phyloP scores from a whole-genome alignment of 371 early-diverging fungal species.

The Syncephalastrum monosporum region DNA sequence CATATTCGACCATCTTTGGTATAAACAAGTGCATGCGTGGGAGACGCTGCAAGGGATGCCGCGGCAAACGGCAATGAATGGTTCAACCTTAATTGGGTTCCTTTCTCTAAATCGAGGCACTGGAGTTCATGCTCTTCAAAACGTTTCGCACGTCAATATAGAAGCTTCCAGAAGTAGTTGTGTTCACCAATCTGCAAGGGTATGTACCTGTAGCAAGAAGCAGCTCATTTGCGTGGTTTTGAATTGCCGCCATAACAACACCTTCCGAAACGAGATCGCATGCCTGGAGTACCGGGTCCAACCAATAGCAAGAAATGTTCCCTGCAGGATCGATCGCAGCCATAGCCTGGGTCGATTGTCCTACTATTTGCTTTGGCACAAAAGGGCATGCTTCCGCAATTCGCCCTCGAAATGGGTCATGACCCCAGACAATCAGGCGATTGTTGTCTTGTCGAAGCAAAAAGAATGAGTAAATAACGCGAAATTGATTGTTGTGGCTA shows the following conservation, averaged over 20 bases:
- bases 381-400: too few relatives aligned
- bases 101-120: slow-evolving; percentile 2
- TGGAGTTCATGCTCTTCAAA: not conserved
- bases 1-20: slow-evolving; percentile 24
- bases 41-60: slow-evolving; percentile 17
- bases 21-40: slow-evolving; percentile 28
- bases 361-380: slow-evolving; percentile 12
- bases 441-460: too few relatives aligned
- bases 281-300: too few relatives aligned
- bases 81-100: not conserved
- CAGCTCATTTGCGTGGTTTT: too few relatives aligned
- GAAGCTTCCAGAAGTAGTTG: too few relatives aligned
- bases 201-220: slow-evolving; percentile 7
- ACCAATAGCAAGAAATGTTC: too few relatives aligned
- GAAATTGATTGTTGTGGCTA: slow-evolving; percentile 12
- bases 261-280: too few relatives aligned
- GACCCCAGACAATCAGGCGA: slow-evolving; percentile 22
- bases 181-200: slow-evolving; percentile 16
- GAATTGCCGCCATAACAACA: too few relatives aligned
- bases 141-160: not conserved
- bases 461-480: not conserved
- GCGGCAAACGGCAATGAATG: slow-evolving; percentile 10
- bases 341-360: slow-evolving; percentile 21
- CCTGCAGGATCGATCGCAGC: not conserved
- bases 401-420: slow-evolving; percentile 10